Evolutionary conservation across 2,329 filamentous ascomycete species (phyloP).

Genomic region (Verticillium klebahnii): DNA sequence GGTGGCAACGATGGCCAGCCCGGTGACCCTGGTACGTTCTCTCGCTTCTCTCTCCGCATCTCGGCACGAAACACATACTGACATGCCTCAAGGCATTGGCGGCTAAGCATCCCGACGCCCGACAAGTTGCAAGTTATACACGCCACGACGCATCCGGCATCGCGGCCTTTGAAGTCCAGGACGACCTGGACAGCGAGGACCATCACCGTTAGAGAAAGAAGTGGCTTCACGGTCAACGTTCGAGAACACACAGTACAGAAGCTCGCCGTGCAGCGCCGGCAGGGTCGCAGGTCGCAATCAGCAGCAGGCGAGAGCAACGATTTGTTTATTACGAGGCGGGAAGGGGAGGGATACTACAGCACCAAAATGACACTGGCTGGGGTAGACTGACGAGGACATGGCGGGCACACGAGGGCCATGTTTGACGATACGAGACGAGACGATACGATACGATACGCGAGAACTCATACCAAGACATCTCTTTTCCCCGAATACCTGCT

Average conservation of each 20-base stretch:
- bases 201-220: not conserved
- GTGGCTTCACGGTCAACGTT: not conserved
- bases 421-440: not conserved
- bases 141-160: not conserved
- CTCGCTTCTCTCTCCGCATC: not conserved
- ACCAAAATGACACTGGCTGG: no score
- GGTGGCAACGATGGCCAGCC: not conserved
- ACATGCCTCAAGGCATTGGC: not conserved
- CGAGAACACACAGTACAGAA: not conserved
- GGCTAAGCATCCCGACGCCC: not conserved
- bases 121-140: not conserved
- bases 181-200: not conserved
- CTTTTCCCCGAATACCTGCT: not conserved
- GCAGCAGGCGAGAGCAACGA: not conserved
- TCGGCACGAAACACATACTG: not conserved
- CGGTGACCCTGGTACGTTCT: not conserved
- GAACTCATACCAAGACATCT: not conserved
- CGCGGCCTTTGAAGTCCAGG: not conserved
- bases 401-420: not conserved
- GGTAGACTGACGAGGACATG: not conserved
- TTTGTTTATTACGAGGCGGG: not conserved
- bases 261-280: not conserved
- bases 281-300: not conserved
- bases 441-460: not conserved
- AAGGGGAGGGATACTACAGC: not conserved